phyloP scores from a whole-genome alignment of 768 basidiomycete genomes.

The Panaeolus papilionaceus region DNA sequence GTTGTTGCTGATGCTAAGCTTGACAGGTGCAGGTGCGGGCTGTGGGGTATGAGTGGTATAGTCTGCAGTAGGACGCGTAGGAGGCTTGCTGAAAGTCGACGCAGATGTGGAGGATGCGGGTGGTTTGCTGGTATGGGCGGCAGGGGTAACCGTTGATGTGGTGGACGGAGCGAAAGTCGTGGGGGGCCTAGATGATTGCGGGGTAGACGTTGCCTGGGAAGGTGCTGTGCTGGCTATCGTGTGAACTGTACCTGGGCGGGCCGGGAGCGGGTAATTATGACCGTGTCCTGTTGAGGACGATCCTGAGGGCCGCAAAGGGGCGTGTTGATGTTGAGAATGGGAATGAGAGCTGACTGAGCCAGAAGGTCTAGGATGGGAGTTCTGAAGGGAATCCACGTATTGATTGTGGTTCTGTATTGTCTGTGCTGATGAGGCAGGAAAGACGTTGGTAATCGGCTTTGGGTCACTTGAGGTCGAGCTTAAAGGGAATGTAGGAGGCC shows the following conservation, averaged over 20 bases:
- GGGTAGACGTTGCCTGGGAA: not conserved
- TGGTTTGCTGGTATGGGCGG: not conserved
- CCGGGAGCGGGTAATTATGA: not conserved
- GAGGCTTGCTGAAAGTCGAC: not conserved
- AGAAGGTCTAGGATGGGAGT: not conserved
- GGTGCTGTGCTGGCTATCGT: conserved; percentile 2
- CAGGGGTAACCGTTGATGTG: not conserved
- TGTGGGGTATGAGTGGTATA: not conserved
- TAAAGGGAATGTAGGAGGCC: not conserved
- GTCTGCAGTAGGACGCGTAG: not conserved
- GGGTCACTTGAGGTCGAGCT: not conserved
- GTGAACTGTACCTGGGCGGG: conserved; percentile 8
- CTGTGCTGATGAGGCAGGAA: not conserved
- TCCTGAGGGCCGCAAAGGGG: not conserved
- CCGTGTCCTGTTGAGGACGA: conserved; percentile 3
- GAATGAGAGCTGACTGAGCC: not conserved
- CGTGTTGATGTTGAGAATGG: conserved; percentile 1
- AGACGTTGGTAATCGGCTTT: not conserved
- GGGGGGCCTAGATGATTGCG: conserved; percentile 1
- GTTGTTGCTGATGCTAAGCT: conserved; percentile 4
- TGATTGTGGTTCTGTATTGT: not conserved
- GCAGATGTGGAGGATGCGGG: not conserved
- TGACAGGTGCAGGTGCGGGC: not conserved
- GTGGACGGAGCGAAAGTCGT: conserved; percentile 8
- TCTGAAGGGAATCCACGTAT: conserved; percentile 3